Evolutionary conservation across 208 protist species (phyloP), one percentile per base, ranked within the genome.

Genomic region (Strigomonas culicis): DNA sequence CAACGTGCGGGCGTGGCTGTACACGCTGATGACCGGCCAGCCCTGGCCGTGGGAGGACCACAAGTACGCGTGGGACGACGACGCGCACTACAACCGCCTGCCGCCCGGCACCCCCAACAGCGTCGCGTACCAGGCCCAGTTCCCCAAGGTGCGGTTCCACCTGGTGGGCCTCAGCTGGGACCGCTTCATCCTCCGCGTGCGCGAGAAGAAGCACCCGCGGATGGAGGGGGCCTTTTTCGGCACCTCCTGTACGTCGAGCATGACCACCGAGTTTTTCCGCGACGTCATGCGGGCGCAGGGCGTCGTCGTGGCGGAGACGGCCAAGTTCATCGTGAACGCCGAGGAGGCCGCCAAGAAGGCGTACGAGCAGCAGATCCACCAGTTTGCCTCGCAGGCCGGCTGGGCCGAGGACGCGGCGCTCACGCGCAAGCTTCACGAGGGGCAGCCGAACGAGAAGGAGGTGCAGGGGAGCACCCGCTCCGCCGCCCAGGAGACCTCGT

Each of bases 1-100:
- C 78, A 95, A 94, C 69, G 73, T 94, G 1, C 84, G 92, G 6
- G 85, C 89, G 41, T 95, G 88, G 88, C 81, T 97, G 10, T 97
- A 94, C 75, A 76, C 86, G 21, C 70, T 92, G 13, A 73, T 97
- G 79, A 93, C 85, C 17, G 88, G 88, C 2, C 15, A 69, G 53
- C 7, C 44, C 30, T 97, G 92, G 92, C 84, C 85, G 39, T 97
- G 87, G 86, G 68, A 78, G 27, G 89, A 97, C 63, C 89, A 95
- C 75, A 73, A 74, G 46, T 93, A 94, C 64, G 88, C 88, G 28
- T 97, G 92, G 89, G 91, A 97, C 66, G 83, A 92, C 53, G 60
- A 72, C 2, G 50, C 63, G 0, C 76, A 92, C 67, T 94, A 93
- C 82, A 94, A 94, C 70, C 88, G 87, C 59, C 79, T 95, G 10